Evolutionary conservation across 495 filamentous ascomycete species (phyloP).

Genomic region (Emericellopsis terricola): DNA sequence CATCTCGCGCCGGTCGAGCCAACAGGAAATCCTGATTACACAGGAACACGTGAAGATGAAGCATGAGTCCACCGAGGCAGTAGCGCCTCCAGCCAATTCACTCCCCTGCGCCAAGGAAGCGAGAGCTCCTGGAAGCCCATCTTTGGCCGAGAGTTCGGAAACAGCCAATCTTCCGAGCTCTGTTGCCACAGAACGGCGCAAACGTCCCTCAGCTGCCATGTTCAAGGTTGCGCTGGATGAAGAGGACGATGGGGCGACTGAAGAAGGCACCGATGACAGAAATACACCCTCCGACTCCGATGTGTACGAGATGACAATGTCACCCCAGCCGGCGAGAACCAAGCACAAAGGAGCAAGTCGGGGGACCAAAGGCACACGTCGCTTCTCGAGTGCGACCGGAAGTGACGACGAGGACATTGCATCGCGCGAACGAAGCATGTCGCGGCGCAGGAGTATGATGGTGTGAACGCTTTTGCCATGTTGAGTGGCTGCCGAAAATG

Average conservation of each 20-base stretch:
- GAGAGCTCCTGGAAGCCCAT: slow-evolving; percentile 4
- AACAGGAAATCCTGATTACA: no score
- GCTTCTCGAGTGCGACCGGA: slow-evolving; percentile 7
- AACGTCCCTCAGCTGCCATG: slow-evolving; percentile 9
- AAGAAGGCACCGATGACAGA: slow-evolving; percentile 1
- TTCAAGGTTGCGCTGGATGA: slow-evolving; percentile 5
- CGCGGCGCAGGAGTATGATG: slow-evolving; percentile 37
- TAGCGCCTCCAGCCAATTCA: no score
- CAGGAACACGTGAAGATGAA: no score
- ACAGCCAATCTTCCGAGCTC: slow-evolving; percentile 8
- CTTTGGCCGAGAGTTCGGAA: slow-evolving; percentile 5
- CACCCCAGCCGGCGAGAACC: slow-evolving; percentile 5
- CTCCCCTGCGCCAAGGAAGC: no score
- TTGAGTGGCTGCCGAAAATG: no score
- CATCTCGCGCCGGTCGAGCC: slow-evolving; percentile 3
- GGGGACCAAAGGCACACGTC: slow-evolving; percentile 3
- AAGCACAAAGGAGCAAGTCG: slow-evolving; percentile 5
- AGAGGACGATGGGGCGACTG: not conserved
- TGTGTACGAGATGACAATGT: slow-evolving; percentile 20
- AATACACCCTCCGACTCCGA: slow-evolving; percentile 5
- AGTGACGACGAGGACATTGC: slow-evolving; percentile 6
- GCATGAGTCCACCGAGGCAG: no score
- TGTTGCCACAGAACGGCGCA: slow-evolving; percentile 15
- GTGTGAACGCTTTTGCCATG: no score
- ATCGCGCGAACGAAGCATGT: slow-evolving; percentile 4